These are phyloP conservation scores for Vanrija pseudolonga DNA, from an alignment of 1,284 basidiomycete genomes.

Conservation along the genomic window DNA sequence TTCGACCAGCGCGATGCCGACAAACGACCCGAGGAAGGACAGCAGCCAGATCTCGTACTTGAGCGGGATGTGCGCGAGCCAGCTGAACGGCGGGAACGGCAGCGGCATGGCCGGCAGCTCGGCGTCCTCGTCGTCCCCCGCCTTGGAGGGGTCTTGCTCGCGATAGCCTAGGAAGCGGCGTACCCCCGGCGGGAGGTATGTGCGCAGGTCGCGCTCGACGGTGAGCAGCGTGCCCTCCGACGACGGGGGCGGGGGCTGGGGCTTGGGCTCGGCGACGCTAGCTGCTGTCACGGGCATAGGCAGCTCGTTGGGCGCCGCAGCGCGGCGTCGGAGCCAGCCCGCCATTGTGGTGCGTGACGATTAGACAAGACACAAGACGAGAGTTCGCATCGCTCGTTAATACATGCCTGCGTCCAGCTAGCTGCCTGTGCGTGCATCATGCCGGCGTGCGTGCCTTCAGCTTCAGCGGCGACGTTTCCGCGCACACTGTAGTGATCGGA, in stretches of 20 bases:
- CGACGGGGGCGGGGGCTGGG: background rate
- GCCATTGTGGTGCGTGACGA: too few species aligned
- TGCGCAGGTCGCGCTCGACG: slow-evolving; percentile 24
- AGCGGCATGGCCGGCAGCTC: slow-evolving; percentile 11
- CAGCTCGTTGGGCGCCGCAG: too few species aligned
- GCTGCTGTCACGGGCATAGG: background rate
- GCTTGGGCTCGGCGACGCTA: background rate
- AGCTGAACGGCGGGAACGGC: slow-evolving; percentile 32
- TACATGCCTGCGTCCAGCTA: too few species aligned
- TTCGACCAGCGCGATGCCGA: slow-evolving; percentile 58
- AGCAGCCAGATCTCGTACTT: slow-evolving; percentile 54
- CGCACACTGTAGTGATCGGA: too few species aligned
- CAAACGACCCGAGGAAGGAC: slow-evolving; percentile 57
- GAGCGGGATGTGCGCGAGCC: slow-evolving; percentile 42
- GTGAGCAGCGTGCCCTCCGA: background rate
- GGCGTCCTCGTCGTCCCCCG: too few species aligned
- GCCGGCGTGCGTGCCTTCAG: too few species aligned
- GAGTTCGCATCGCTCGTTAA: too few species aligned
- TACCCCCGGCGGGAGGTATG: slow-evolving; percentile 18
- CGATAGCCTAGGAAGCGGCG: slow-evolving; percentile 33
- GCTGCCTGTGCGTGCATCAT: too few species aligned
- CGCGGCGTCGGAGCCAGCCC: too few species aligned
- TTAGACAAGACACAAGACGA: too few species aligned
- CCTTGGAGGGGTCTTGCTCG: background rate
- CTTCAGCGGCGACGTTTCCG: too few species aligned